A percentile compares a stretch with the other conserved stretches of the same genome.
Evolutionary conservation across 1,284 basidiomycete genomes (phyloP).

Genomic region (Vanrija humicola): DNA sequence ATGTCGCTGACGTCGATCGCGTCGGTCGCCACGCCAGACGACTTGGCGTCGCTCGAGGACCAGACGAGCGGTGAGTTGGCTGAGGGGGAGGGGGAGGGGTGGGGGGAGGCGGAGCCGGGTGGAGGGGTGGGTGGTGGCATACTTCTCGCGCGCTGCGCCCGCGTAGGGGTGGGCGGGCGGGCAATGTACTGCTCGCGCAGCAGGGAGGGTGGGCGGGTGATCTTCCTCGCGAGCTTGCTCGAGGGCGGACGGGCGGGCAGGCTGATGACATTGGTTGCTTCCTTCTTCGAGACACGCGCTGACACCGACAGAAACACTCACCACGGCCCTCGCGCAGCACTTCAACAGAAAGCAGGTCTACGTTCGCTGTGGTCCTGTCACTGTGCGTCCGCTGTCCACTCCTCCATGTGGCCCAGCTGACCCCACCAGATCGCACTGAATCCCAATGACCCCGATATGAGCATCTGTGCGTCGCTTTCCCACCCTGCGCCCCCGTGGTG

Average conservation of each 20-base stretch:
- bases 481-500: not conserved
- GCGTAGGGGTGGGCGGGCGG: no score
- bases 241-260: no score
- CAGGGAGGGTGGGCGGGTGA: no score
- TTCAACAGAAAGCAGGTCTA: constrained; percentile 11
- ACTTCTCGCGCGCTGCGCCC: no score
- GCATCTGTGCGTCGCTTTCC: constrained; percentile 3
- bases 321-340: constrained; percentile 10
- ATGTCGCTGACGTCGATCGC: no score
- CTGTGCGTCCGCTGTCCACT: constrained; percentile 1
- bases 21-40: not conserved
- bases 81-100: no score
- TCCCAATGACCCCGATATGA: constrained; percentile 8
- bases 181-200: no score
- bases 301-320: constrained; percentile 10
- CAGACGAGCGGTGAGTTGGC: not conserved
- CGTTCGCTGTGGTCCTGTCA: constrained; percentile 14
- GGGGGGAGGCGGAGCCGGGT: no score
- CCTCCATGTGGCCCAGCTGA: not conserved
- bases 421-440: constrained; percentile 14
- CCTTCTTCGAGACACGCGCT: not conserved
- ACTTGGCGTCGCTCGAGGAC: constrained; percentile 1
- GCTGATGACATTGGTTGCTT: no score
- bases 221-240: no score
- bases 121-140: no score